Base-by-base conservation (phyloP, 2,329 filamentous ascomycete genomes). In the Colletotrichum endophyticum region DNA sequence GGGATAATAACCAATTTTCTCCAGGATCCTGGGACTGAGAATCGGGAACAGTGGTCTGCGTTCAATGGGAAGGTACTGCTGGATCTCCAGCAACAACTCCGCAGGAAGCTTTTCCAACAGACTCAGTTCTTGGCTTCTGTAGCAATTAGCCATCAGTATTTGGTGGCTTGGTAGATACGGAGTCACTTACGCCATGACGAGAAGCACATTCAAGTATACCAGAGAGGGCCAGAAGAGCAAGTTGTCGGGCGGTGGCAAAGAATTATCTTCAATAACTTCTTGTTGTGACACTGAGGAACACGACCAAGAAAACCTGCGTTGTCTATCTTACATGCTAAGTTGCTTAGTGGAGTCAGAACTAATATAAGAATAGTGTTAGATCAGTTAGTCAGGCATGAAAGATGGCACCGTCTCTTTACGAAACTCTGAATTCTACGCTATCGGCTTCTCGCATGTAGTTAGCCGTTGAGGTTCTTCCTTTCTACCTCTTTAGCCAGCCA, bases 11-110 rank as follows among this genome's bases (percentile, higher is more conserved):
- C 44, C 44, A 49, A 49, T 2, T 22, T 49, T 49, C 19, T 0
- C 1, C 44, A 3, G 44, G 11, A 49, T 22, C 0, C 0, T 3
- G 44, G 2, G 44, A 49, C 44, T 49, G 3, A 49, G 4, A 49
- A 49, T 49, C 44, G 19, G 1, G 3, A 49, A 49, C 3, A 49
- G 44, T 49, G 19, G 0, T 49, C 44, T 49, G 3, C 27, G 6
- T 28, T 28, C 27, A 22, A 1, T 22, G 19, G 2, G 0, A 49
- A 49, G 44, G 44, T 22, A 22, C n/a, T 49, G 19, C 19, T 49
- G n/a, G 3, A 49, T 12, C 44, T 4, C 19, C 19, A 49, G 11
- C 3, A 49, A 49, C 44, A 49, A 2, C 44, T 49, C 44, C 2
- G 44, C 44, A 22, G 44, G 44, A 13, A 49, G n/a, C 44, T n/a